These are phyloP conservation scores for Boletus sp. DNA, from an alignment of 768 basidiomycete genomes.

Conservation along the genomic window DNA sequence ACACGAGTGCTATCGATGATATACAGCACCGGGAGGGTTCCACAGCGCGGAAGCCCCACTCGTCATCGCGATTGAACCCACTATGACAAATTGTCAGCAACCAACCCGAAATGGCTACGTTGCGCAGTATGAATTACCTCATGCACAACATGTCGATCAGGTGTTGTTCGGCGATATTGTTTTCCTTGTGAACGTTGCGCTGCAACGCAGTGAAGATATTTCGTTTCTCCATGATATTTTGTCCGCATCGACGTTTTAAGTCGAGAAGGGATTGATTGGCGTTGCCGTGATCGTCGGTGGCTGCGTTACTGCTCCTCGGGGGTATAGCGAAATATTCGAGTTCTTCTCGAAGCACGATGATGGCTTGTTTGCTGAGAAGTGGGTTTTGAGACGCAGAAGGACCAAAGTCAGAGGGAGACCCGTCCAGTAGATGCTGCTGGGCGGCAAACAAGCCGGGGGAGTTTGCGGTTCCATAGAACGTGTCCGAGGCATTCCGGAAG, in stretches of 20 bases:
- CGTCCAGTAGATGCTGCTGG: slow-evolving; percentile 76
- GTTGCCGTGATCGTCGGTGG: slow-evolving; percentile 73
- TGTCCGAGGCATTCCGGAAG: slow-evolving; percentile 83
- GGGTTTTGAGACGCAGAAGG: slow-evolving; percentile 81
- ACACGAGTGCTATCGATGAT: slow-evolving; percentile 94
- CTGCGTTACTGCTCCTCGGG: slow-evolving; percentile 56
- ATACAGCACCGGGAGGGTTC: slow-evolving; percentile 97
- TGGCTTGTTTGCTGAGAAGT: slow-evolving; percentile 91
- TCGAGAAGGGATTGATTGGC: slow-evolving; percentile 76
- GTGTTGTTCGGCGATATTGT: slow-evolving; percentile 98
- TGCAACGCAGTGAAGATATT: slow-evolving; percentile 98
- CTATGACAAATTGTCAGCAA: slow-evolving; percentile 31
- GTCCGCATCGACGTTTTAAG: slow-evolving; percentile 83
- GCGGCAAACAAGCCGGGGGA: slow-evolving; percentile 72
- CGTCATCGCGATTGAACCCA: slow-evolving; percentile 96
- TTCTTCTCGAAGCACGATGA: slow-evolving; percentile 97
- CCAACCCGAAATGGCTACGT: neutral
- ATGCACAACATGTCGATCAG: slow-evolving; percentile 99
- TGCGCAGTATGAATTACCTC: slow-evolving; percentile 56
- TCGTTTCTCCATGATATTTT: slow-evolving; percentile 80
- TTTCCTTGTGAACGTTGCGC: slow-evolving; percentile 98
- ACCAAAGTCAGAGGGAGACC: slow-evolving; percentile 53
- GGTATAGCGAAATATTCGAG: slow-evolving; percentile 98
- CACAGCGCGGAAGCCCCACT: slow-evolving; percentile 95
- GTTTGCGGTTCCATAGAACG: slow-evolving; percentile 84